Evolutionary conservation across 2,329 filamentous ascomycete genomes (phyloP), one percentile per base, ranked within the genome.

Genomic region (Pseudonectria foliicola): DNA sequence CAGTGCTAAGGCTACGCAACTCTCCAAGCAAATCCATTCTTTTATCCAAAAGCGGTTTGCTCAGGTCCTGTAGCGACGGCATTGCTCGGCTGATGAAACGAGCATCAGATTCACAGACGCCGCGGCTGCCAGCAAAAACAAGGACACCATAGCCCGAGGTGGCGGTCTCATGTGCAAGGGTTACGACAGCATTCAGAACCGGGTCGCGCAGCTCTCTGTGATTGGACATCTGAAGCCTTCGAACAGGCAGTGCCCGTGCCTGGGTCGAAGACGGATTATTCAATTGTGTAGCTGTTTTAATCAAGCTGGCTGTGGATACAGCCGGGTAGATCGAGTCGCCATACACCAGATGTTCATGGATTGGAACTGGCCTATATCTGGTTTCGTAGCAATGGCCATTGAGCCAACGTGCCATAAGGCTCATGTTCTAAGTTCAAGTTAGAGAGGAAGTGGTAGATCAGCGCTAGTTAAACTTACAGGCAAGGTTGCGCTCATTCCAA

Each of bases 401-500:
- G 12, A 88, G 72, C 84, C 84, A 88, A 24, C 67, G 65, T 3
- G 81, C 80, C 31, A 88, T 66, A 21, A 85, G 53, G 35, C 77
- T 69, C 32, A 82, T 80, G 50, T 88, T 87, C 80, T 85, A 36
- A 3, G 12, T 15, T 6, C 8, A 7, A 32, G 23, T 29, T 14
- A 25, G 13, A 18, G 15, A 28, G 7, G 24, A 27, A 14, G 6
- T 11, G 7, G 18, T 27, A 16, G 14, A 14, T 4, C 15, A 25
- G 15, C 4, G 13, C 24, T 5, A 8, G 5, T 18, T 6, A 3
- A 4, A 59, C 71, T 49, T 61, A 84, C 81, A 35, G 80, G 78
- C 30, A 89, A 64, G 1, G 84, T 88, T 4, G 84, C 84, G 49
- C 84, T 88, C 84, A 89, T 88, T 45, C 81, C 83, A 38, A 87